phyloP scores from a whole-genome alignment of 441 rosid genomes.

The Brassica hybrid region DNA sequence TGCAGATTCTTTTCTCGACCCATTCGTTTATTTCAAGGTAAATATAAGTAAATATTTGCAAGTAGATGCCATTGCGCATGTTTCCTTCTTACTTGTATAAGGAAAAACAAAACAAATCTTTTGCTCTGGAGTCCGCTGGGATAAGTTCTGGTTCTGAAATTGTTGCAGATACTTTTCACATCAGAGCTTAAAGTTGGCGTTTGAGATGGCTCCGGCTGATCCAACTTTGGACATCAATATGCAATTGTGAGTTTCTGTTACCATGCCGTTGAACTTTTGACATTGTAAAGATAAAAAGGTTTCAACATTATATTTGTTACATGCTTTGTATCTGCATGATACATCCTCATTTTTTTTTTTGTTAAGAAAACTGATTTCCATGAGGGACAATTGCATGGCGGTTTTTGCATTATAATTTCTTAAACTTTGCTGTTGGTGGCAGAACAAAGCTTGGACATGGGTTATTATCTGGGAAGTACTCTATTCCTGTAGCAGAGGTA shows the following conservation, averaged over 20 bases:
- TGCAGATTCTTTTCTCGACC: slow-evolving; percentile 95
- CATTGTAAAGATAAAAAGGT: background rate
- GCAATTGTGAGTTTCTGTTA: background rate
- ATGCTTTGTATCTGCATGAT: slow-evolving; percentile 24
- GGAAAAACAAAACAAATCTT: too few species aligned
- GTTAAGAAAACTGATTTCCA: background rate
- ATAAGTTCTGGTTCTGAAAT: too few species aligned
- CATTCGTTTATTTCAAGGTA: slow-evolving; percentile 16
- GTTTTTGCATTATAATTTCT: slow-evolving; percentile 25
- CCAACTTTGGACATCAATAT: too few species aligned
- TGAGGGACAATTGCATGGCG: slow-evolving; percentile 13
- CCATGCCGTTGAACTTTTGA: slow-evolving; percentile 21
- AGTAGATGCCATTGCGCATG: too few species aligned
- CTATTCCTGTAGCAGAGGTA: slow-evolving; percentile 79
- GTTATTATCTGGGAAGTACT: slow-evolving; percentile 90
- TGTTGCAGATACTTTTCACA: too few species aligned
- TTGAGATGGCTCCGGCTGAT: too few species aligned
- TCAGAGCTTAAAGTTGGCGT: too few species aligned
- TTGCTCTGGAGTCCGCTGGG: too few species aligned
- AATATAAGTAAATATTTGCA: too few species aligned
- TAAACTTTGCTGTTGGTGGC: slow-evolving; percentile 43
- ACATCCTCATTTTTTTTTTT: slow-evolving; percentile 22
- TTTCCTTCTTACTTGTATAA: too few species aligned
- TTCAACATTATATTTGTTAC: slow-evolving; percentile 4
- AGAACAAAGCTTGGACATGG: slow-evolving; percentile 98